Evolutionary conservation across 2,329 filamentous ascomycete genomes (phyloP), one percentile per base, ranked within the genome.

Genomic region (Ceratocystis huliohia): DNA sequence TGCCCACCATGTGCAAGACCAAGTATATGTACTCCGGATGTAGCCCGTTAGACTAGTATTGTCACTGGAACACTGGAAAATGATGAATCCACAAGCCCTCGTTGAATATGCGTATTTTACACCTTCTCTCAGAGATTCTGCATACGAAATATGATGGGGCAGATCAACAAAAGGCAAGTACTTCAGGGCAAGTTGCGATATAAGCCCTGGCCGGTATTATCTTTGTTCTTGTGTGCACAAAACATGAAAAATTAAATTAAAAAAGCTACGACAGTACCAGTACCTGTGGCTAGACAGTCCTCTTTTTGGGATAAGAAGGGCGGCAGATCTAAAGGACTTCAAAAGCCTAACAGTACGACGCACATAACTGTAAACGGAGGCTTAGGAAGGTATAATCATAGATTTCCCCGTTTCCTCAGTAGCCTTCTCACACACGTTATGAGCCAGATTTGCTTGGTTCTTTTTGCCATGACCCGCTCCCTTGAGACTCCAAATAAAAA

Each of bases 321-420:
- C 22, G 25, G 5, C 48, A 13, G 48, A 25, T 28, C 8, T 13
- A 53, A 25, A 28, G 22, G 20, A 53, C 48, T 53, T n/a, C 48
- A 53, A 53, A 53, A 53, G 48, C 48, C 48, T 53, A 25, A 53
- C 48, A 53, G 48, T 10, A 53, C 48, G 48, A 53, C 48, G 10
- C 37, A 41, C 37, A 41, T 5, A 41, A 41, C 22, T 53, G 10
- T 20, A 53, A 53, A 28, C n/a, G n/a, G 3, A 20, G 7, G 48
- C 8, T 5, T 25, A 10, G 20, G 22, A 53, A 25, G 48, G 20
- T 53, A 28, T 2, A 53, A 28, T 53, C 48, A 28, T 15, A 25
- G 20, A 20, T 25, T 13, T 53, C 48, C 25, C 20, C 25, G 48
- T 53, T 28, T 53, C 22, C 48, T 53, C 4, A 53, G 7, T 53